These are phyloP conservation scores for Phytophthora meadii DNA, from an alignment of 352 stramenopile genomes.

Conservation along the genomic window DNA sequence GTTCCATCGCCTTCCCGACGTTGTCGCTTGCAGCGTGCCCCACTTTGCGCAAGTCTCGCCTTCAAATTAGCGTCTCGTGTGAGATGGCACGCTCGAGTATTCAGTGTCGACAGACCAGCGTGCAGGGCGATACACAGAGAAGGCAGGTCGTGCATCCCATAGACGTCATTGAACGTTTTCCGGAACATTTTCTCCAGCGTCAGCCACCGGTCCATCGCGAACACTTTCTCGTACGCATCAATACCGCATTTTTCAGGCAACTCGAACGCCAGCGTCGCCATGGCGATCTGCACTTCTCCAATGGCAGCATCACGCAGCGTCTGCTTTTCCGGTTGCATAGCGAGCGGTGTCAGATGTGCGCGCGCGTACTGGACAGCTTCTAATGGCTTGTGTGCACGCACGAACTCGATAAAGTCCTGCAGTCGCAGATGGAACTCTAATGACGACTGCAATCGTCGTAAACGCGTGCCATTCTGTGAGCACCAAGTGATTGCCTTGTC, in stretches of 20 bases:
- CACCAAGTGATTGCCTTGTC: conserved; percentile 72
- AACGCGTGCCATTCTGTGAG: conserved; percentile 68
- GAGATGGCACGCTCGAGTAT: conserved; percentile 75
- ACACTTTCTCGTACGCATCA: conserved; percentile 66
- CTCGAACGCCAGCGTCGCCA: conserved; percentile 80
- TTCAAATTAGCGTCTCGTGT: conserved; percentile 50
- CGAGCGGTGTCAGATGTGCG: conserved; percentile 63
- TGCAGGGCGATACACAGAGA: conserved; percentile 74
- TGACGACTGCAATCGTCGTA: conserved; percentile 72
- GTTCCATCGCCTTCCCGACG: conserved; percentile 33
- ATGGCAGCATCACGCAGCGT: conserved; percentile 60
- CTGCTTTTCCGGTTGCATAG: conserved; percentile 70
- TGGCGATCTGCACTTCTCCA: conserved; percentile 69
- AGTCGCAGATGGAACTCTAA: conserved; percentile 80
- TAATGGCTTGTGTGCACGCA: conserved; percentile 73
- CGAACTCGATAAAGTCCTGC: conserved; percentile 83
- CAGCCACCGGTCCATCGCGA: conserved; percentile 67
- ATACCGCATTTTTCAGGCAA: conserved; percentile 66
- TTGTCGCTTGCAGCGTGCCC: conserved; percentile 23
- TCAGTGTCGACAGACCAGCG: conserved; percentile 74
- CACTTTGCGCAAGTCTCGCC: conserved; percentile 39
- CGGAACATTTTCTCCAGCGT: conserved; percentile 65
- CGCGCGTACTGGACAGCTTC: conserved; percentile 80
- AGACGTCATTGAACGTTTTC: conserved; percentile 70
- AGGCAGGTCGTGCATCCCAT: conserved; percentile 70